Base-by-base conservation (phyloP, 176 grass and related monocot genomes). In the Cenchrus americanus region DNA sequence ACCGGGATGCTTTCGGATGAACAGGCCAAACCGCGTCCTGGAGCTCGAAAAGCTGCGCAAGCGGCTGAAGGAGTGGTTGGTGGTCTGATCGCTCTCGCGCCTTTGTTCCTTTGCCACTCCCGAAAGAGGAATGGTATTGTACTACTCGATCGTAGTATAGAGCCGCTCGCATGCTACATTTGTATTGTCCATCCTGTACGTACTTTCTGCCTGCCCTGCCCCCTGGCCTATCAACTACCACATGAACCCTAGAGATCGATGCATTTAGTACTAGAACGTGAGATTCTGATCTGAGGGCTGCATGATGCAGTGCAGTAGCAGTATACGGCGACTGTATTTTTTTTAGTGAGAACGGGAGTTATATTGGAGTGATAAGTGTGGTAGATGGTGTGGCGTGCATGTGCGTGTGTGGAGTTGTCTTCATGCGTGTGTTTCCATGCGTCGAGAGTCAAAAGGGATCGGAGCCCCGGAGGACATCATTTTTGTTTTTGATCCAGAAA, bases 61-160 rank as follows among this genome's bases (percentile, higher is more conserved):
- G 77, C 68, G 46, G 77, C 68, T 66, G 47, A 74, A 66, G 15
- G 69, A 74, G 77, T 80, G 69, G 77, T 80, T 86, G 15, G 60
- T 86, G 15, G 60, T 80, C 4, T 37, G 34, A 37, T 37, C 34
- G 34, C 34, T 37, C 34, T 37, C 34, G 34, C 23, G 76, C 46
- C 44, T 14, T 65, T 65, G 48, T 48, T 66, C 58, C 15, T 34
- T 41, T 64, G 23, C 3, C 18, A 2, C n/a, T 27, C 13, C 58
- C 10, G 8, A 53, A 71, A 71, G 44, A 5, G 24, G 62, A 22
- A 6, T 7, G 57, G 34, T 37, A 37, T 37, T 37, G 2, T 37
- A 37, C 34, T 37, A n/a, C n/a, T n/a, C n/a, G n/a, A n/a, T n/a
- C 34, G 34, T 37, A 30, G 27, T 30, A 30, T 30, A 37, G 34